Base-by-base conservation (phyloP, 2,329 filamentous ascomycete species). In the Coniochaeta sp. region DNA sequence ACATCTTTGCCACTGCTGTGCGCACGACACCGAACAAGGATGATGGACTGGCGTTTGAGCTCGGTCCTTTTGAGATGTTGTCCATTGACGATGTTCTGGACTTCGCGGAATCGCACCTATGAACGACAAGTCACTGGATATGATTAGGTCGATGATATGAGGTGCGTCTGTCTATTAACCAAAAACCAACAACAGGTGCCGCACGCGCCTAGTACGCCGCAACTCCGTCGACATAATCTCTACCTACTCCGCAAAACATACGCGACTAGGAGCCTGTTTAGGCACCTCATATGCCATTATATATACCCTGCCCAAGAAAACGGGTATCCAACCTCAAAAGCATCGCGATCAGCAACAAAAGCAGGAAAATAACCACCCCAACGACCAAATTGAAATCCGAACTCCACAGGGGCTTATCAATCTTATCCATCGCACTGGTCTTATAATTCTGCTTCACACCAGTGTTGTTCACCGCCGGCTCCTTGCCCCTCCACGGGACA, bases 1-100 rank as follows among this genome's bases (percentile, higher is more conserved):
- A 74, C 64, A 81, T 82, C 75, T 69, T 78, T 51, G 76, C 74
- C 54, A 76, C 77, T 22, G 77, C 73, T 1, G 68, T 80, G 42
- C 67, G 73, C 55, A 74, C 71, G 48, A 68, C 69, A 1, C 60
- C 56, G 31, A 53, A 57, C 1, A 67, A 66, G 51, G 64, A 65
- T 48, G 66, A 67, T 10, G 75, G 65, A 7, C 61, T 75, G 38
- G 63, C 63, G 1, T 65, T 73, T 52, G 55, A 64, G 18, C 53
- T 76, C 46, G 71, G 68, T 1, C 64, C 70, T 13, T 78, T 75
- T 52, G 65, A 70, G 57, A 59, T 64, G 48, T 51, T 81, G 18
- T 59, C 67, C 31, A 54, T 82, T 40, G 71, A 78, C 2, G 65
- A 74, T 40, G 65, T 80, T 14, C 51, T 81, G 46, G 58, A 60